phyloP scores from a whole-genome alignment of 192 early-diverging fungal genomes.

The Chytriomyces sp. region DNA sequence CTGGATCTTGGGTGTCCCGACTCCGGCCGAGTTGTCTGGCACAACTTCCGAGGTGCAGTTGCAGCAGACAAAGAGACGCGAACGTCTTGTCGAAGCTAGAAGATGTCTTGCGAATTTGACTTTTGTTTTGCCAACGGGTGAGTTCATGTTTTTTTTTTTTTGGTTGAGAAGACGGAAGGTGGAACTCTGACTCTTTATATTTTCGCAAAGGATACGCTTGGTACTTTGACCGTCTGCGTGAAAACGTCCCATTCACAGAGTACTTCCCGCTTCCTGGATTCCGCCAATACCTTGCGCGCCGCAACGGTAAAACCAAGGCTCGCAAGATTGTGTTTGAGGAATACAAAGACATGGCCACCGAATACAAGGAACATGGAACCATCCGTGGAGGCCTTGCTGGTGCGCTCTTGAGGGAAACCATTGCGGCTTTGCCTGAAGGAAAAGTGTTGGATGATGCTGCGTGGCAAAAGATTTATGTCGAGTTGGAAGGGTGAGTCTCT shows the following conservation, averaged over 20 bases:
- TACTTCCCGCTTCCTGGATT: constrained; percentile 26
- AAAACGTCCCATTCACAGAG: constrained; percentile 15
- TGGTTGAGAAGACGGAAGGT: background rate
- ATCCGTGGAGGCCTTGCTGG: constrained; percentile 19
- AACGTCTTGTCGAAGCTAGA: constrained; percentile 16
- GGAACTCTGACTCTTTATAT: background rate
- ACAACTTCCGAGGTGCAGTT: background rate
- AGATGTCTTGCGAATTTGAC: constrained; percentile 27
- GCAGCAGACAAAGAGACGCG: constrained; percentile 17
- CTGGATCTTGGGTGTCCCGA: constrained; percentile 19
- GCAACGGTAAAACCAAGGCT: constrained; percentile 25
- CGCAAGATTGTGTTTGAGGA: background rate
- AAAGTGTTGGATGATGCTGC: background rate
- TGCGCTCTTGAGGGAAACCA: background rate
- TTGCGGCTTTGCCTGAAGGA: background rate
- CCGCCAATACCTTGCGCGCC: constrained; percentile 8
- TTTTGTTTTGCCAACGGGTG: constrained; percentile 30
- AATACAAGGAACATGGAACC: background rate
- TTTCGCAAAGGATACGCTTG: constrained; percentile 24
- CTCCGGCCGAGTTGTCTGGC: background rate
- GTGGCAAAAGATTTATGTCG: constrained; percentile 15
- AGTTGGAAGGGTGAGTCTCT: constrained; percentile 21
- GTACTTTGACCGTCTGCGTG: constrained; percentile 31
- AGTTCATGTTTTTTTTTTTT: constrained; percentile 1
- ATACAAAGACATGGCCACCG: background rate